Evolutionary conservation across 257 asterid genomes (phyloP).

Genomic region (Nicotiana tomentosiformis): DNA sequence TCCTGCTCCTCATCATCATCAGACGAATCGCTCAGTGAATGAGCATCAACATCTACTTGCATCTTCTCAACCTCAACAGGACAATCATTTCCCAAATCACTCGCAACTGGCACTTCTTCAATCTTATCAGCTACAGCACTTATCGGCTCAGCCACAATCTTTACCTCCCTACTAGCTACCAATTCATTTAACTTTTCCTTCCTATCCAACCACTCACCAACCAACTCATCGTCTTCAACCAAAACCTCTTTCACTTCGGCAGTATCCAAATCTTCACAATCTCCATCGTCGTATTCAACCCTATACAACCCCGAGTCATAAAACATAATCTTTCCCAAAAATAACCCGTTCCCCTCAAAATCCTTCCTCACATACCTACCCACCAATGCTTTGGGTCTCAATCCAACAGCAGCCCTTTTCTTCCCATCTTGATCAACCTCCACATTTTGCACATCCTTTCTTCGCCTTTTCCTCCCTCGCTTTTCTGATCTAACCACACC

Average conservation of each 20-base stretch:
- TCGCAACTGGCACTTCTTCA: constrained; percentile 3
- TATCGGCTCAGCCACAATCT: neutral
- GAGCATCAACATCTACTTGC: constrained; percentile 24
- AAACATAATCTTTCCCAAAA: constrained; percentile 52
- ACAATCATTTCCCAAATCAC: constrained; percentile 12
- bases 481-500: constrained; percentile 31
- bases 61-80: constrained; percentile 13
- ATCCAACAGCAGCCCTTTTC: constrained; percentile 32
- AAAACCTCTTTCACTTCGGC: constrained; percentile 39
- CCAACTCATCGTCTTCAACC: constrained; percentile 47
- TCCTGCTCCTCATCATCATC: constrained; percentile 39
- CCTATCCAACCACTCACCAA: constrained; percentile 51
- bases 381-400: constrained; percentile 43
- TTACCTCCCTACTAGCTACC: constrained; percentile 25
- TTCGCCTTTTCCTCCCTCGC: constrained; percentile 73
- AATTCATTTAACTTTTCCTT: constrained; percentile 43
- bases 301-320: constrained; percentile 60
- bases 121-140: constrained; percentile 14
- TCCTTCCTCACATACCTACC: constrained; percentile 66
- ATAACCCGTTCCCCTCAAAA: constrained; percentile 52
- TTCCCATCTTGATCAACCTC: constrained; percentile 37
- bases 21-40: constrained; percentile 44
- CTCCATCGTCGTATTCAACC: constrained; percentile 73
- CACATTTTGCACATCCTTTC: constrained; percentile 34
- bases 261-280: constrained; percentile 63